Conservation (phyloP, 495 filamentous ascomycete species). For the Aspergillus campestris region DNA sequence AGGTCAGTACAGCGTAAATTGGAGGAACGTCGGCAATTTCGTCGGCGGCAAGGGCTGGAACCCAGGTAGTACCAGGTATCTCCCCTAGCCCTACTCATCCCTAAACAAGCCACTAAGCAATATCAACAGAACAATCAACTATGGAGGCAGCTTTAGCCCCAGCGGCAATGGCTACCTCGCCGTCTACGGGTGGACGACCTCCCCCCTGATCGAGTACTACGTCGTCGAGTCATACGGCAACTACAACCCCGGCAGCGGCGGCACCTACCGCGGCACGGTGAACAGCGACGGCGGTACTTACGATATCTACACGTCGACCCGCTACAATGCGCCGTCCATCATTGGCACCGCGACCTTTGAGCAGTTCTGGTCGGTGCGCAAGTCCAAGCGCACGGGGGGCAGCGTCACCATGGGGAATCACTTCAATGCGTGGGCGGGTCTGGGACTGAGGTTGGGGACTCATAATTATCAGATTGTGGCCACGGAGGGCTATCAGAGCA, state of each 20-base stretch:
- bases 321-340: constrained; percentile 53
- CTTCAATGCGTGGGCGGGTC: constrained; percentile 52
- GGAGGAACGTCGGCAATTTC: constrained; percentile 49
- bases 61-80: constrained; percentile 38
- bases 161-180: constrained; percentile 52
- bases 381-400: constrained; percentile 43
- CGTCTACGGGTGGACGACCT: constrained; percentile 55
- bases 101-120: background rate
- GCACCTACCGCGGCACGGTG: constrained; percentile 45
- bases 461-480: constrained; percentile 56
- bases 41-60: constrained; percentile 58
- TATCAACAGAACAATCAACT: constrained; percentile 40
- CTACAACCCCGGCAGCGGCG: constrained; percentile 42
- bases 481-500: constrained; percentile 51
- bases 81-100: background rate
- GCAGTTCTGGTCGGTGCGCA: constrained; percentile 55
- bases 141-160: constrained; percentile 45
- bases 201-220: constrained; percentile 58
- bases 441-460: constrained; percentile 40
- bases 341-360: constrained; percentile 50
- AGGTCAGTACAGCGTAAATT: constrained; percentile 48
- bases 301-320: constrained; percentile 51
- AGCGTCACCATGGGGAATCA: constrained; percentile 47
- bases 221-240: constrained; percentile 51
- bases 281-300: constrained; percentile 53